Percentiles rank a stretch among this genome's conserved stretches.
phyloP scores from a whole-genome alignment of 768 basidiomycete species.

The Mycena maculata region DNA sequence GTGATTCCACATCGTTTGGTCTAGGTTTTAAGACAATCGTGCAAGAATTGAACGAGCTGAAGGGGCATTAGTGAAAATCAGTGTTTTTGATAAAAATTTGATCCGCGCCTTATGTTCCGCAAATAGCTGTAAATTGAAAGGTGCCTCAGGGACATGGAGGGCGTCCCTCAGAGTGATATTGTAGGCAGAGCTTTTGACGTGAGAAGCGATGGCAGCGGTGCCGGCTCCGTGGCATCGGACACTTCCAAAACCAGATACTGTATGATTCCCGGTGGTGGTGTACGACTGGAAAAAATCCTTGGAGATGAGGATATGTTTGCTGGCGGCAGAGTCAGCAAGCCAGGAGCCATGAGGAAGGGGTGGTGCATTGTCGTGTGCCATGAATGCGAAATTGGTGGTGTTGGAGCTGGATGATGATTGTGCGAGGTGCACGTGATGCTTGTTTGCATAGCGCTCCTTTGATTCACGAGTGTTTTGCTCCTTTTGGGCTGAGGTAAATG shows the following conservation, averaged over 20 bases:
- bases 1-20: no score
- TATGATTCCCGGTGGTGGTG: background rate
- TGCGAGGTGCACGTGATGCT: conserved; percentile 7
- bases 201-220: conserved; percentile 7
- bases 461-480: conserved; percentile 6
- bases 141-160: conserved; percentile 26
- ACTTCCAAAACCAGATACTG: conserved; percentile 16
- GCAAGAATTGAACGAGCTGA: no score
- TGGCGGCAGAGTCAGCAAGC: conserved; percentile 16
- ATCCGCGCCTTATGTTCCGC: no score
- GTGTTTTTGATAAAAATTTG: no score
- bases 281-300: conserved; percentile 4
- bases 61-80: no score
- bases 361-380: background rate
- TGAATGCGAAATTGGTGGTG: background rate
- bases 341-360: background rate
- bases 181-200: conserved; percentile 6
- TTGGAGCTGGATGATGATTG: background rate
- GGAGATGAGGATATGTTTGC: conserved; percentile 2
- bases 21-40: no score
- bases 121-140: conserved; percentile 27
- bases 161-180: conserved; percentile 2
- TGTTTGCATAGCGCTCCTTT: conserved; percentile 6
- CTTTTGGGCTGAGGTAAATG: conserved; percentile 17
- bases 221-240: conserved; percentile 9